Evolutionary conservation across 306 rosid species (phyloP), one percentile per base, ranked within the genome.

Genomic region (Trifolium repens): DNA sequence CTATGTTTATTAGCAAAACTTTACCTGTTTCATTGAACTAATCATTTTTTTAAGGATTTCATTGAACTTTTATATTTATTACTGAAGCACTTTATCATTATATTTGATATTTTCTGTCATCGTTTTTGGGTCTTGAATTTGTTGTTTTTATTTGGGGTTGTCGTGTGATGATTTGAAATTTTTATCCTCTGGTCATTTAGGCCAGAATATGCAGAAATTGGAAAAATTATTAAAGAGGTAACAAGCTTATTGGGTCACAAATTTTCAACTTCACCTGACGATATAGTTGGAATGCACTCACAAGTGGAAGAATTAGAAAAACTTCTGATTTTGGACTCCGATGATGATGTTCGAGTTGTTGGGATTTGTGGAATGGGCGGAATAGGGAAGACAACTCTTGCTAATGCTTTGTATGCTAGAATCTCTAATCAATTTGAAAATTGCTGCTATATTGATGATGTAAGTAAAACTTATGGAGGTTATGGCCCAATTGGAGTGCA

Each of bases 201-300:
- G 72, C 26, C 54, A 35, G 7, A 46, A 13, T 4, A 46, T 46
- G 52, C 52, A 46, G 52, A 13, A 16, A 46, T 46, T 46, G 52
- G 2, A 34, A 46, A 61, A 6, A 30, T 74, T 32, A 7, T 61
- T 24, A 12, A 46, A 32, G 16, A 19, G 16, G 7, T 63, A 34
- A 49, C 4, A 35, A 2, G 12, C 10, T 17, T 74, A 63, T 17
- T 74, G 63, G 17, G 27, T 19, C 27, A 9, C 40, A 37, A 63
- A 7, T 4, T 22, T 43, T 63, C 58, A 26, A 53, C 24, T 40
- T n/a, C 26, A 3, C 9, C 24, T 0, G 5, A 1, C 9, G 73
- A 76, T 53, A 8, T 76, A 14, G 73, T 77, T 30, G 80, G 74
- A 7, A 76, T 76, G 9, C 74, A 67, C 43, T 39, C 76, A 39